Evolutionary conservation across 2,329 filamentous ascomycete species (phyloP).

Genomic region (Pseudogymnoascus verrucosus): DNA sequence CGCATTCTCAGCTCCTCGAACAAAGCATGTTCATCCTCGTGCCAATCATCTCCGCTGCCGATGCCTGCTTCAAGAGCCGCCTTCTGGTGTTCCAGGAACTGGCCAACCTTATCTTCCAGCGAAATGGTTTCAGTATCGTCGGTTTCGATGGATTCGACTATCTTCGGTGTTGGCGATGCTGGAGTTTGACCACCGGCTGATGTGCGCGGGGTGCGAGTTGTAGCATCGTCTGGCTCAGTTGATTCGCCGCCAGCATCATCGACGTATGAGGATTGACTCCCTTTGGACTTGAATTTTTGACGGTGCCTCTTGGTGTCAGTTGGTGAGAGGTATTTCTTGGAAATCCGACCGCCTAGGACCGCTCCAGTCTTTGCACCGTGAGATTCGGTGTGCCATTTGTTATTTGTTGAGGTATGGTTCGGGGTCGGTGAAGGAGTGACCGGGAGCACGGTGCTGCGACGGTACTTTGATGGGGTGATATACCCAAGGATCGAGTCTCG

Average conservation of each 20-base stretch:
- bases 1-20: conserved; percentile 25
- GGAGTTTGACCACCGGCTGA: conserved; percentile 9
- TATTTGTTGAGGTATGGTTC: conserved; percentile 13
- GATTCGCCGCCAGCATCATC: conserved; percentile 12
- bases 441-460: conserved; percentile 22
- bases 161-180: background rate
- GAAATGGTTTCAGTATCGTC: conserved; percentile 9
- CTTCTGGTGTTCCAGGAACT: conserved; percentile 24
- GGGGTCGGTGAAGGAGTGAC: background rate
- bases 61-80: conserved; percentile 21
- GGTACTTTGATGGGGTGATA: conserved; percentile 24
- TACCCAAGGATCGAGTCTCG: conserved; percentile 23
- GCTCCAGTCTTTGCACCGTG: conserved; percentile 11
- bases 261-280: background rate
- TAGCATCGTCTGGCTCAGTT: background rate
- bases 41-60: conserved; percentile 20
- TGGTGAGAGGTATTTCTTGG: conserved; percentile 16
- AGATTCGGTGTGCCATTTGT: background rate
- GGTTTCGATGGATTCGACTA: conserved; percentile 9
- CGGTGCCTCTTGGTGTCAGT: conserved; percentile 15
- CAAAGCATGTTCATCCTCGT: conserved; percentile 23
- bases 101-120: conserved; percentile 20
- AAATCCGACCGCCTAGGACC: conserved; percentile 12
- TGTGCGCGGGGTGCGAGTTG: conserved; percentile 1
- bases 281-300: background rate